Percentiles rank a stretch among this genome's conserved stretches.
phyloP scores from a whole-genome alignment of 805 yeast species.

The Debaryomyces hansenii region DNA sequence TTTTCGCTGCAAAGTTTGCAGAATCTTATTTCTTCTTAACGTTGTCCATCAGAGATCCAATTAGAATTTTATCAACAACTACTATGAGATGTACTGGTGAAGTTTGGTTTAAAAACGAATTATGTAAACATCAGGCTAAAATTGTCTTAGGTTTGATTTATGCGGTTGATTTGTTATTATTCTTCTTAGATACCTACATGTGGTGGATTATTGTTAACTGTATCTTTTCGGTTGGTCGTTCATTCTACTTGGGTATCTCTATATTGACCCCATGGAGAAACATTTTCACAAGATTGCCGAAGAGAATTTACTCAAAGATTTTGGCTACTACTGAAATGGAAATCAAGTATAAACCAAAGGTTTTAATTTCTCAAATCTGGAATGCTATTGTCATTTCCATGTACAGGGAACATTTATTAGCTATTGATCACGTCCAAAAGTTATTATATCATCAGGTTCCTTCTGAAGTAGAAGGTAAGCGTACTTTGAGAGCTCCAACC shows the following conservation, averaged over 20 bases:
- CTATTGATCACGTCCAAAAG: conserved; percentile 98
- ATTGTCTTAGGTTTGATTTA: conserved; percentile 91
- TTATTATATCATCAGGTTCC: conserved; percentile 98
- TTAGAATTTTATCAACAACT: conserved; percentile 81
- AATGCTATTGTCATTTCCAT: conserved; percentile 97
- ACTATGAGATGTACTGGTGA: conserved; percentile 96
- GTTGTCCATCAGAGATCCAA: conserved; percentile 89
- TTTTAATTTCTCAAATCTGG: conserved; percentile 97
- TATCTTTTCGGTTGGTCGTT: conserved; percentile 94
- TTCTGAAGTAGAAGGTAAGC: conserved; percentile 95
- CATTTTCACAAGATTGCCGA: conserved; percentile 95
- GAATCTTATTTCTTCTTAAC: conserved; percentile 95
- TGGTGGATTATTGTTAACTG: conserved; percentile 98
- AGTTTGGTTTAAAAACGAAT: conserved; percentile 71
- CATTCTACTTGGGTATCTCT: conserved; percentile 98
- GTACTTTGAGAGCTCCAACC: conserved; percentile 98
- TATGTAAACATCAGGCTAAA: conserved; percentile 85
- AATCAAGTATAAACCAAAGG: conserved; percentile 97
- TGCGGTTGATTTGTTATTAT: conserved; percentile 87
- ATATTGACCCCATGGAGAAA: conserved; percentile 99
- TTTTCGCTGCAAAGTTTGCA: conserved; percentile 81
- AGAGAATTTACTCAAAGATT: conserved; percentile 97
- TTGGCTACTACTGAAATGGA: conserved; percentile 99
- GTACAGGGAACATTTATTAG: conserved; percentile 98
- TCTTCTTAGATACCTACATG: conserved; percentile 98